Conservation (phyloP, 495 filamentous ascomycete genomes). For the Penicillium desertorum region DNA sequence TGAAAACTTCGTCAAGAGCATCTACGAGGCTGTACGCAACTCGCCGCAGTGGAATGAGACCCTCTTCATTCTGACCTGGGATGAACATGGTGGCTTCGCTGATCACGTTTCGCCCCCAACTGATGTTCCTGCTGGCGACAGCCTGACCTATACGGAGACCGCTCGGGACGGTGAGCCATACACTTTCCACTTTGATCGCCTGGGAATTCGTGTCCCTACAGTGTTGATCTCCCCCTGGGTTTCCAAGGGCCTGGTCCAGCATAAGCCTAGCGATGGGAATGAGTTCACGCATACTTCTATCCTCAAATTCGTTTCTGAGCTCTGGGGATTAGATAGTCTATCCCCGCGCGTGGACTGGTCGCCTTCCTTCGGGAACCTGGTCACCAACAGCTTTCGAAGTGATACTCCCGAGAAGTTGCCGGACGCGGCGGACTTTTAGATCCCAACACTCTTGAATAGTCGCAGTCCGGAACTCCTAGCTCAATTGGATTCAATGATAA, state of each 20-base stretch:
- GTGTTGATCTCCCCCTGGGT: constrained; percentile 53
- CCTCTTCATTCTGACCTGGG: constrained; percentile 51
- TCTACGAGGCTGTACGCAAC: constrained; percentile 50
- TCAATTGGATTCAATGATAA: background rate
- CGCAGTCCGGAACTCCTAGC: background rate
- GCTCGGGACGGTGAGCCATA: constrained; percentile 42
- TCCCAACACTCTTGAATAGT: background rate
- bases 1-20: constrained; percentile 50
- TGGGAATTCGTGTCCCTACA: constrained; percentile 52
- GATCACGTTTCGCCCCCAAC: constrained; percentile 50
- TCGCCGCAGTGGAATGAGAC: constrained; percentile 52
- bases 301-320: constrained; percentile 41
- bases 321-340: constrained; percentile 46
- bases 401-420: constrained; percentile 34
- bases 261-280: constrained; percentile 31
- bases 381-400: constrained; percentile 29
- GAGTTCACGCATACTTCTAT: constrained; percentile 50
- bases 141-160: constrained; percentile 42
- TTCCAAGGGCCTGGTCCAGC: constrained; percentile 43
- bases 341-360: constrained; percentile 47
- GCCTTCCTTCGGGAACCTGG: constrained; percentile 40
- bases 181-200: constrained; percentile 50
- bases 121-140: constrained; percentile 44
- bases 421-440: constrained; percentile 26
- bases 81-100: constrained; percentile 52